Conservation (phyloP, 495 filamentous ascomycete species). For the Copromyces sp. region DNA sequence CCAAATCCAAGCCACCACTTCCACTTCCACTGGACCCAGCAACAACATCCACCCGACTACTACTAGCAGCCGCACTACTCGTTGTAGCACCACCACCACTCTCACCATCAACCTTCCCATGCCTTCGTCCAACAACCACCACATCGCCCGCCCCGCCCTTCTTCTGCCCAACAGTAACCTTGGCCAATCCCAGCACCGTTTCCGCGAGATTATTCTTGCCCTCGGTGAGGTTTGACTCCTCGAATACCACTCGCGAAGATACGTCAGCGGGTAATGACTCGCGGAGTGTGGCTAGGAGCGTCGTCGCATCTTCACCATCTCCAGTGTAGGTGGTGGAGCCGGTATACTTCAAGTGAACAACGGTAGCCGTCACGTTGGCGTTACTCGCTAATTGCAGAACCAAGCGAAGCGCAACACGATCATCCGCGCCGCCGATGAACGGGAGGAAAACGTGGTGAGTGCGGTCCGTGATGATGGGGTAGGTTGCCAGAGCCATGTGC, state of each 20-base stretch:
- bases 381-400: constrained; percentile 74
- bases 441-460: constrained; percentile 82
- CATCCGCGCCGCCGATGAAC: constrained; percentile 79
- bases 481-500: constrained; percentile 20
- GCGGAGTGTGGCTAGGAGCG: constrained; percentile 53
- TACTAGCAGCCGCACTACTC: background rate
- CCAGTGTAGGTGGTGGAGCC: background rate
- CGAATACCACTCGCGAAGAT: constrained; percentile 51
- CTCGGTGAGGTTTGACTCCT: constrained; percentile 20
- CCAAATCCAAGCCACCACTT: constrained; percentile 30
- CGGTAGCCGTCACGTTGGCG: constrained; percentile 61
- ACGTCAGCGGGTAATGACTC: constrained; percentile 52
- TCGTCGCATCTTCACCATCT: constrained; percentile 36
- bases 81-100: background rate
- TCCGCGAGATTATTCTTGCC: constrained; percentile 12
- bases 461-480: constrained; percentile 44
- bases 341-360: constrained; percentile 42
- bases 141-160: constrained; percentile 67
- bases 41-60: background rate
- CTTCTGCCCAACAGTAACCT: constrained; percentile 49
- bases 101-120: constrained; percentile 21
- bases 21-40: background rate
- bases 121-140: constrained; percentile 59
- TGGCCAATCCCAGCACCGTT: constrained; percentile 32
- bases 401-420: constrained; percentile 68